A percentile compares a stretch with the other conserved stretches of the same genome.
Conservation (phyloP, 2,329 filamentous ascomycete genomes). For the Monilinia vaccinii-corymbosi region DNA sequence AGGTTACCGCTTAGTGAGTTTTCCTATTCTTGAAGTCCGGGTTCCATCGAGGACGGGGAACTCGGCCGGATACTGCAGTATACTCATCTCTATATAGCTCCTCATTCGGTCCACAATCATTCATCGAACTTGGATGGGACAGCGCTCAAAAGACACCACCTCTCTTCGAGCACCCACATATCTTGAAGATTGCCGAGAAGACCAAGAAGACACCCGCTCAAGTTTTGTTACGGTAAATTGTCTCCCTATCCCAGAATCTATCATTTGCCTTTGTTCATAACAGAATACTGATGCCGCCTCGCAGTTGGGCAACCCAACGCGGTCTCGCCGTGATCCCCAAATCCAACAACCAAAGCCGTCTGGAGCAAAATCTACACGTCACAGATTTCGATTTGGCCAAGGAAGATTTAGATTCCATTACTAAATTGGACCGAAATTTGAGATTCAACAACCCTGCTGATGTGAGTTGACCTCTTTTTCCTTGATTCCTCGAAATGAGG, state of each 20-base stretch:
- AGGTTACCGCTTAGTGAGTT: slow-evolving; percentile 61
- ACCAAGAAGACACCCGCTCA: slow-evolving; percentile 67
- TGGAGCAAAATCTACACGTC: slow-evolving; percentile 60
- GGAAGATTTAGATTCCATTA: slow-evolving; percentile 59
- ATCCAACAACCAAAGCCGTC: slow-evolving; percentile 48
- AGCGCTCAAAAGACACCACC: slow-evolving; percentile 55
- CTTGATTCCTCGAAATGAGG: no score
- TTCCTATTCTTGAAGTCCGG: not conserved
- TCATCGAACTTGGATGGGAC: slow-evolving; percentile 68
- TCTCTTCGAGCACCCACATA: slow-evolving; percentile 59
- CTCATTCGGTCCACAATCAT: slow-evolving; percentile 70
- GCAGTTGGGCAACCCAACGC: slow-evolving; percentile 76
- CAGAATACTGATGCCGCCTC: not conserved
- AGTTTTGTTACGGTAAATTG: slow-evolving; percentile 49
- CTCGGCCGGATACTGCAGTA: not conserved
- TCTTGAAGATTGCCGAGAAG: slow-evolving; percentile 59
- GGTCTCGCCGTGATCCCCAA: slow-evolving; percentile 77
- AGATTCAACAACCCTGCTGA: slow-evolving; percentile 71
- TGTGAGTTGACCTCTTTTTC: slow-evolving; percentile 9
- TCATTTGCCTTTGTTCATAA: no score
- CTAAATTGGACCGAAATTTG: slow-evolving; percentile 53
- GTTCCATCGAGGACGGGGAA: not conserved
- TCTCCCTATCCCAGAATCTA: not conserved
- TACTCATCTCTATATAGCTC: slow-evolving; percentile 34
- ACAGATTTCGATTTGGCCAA: slow-evolving; percentile 56